Base-by-base conservation (phyloP, 2,329 filamentous ascomycete genomes). In the Penicillium olsonii region DNA sequence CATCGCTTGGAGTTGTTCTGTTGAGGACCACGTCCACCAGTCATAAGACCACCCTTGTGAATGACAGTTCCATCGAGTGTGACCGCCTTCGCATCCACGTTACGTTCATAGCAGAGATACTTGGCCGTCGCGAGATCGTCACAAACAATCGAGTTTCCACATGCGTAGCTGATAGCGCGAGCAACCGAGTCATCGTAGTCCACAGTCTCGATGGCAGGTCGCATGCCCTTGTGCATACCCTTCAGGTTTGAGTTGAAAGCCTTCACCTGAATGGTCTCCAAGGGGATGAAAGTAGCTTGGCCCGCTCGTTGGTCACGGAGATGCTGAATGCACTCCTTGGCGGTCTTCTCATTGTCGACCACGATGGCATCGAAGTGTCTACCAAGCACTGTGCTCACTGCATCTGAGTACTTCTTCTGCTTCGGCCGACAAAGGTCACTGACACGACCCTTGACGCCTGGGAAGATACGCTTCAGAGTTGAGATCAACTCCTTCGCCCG, bases 211-310 rank as follows among this genome's bases (percentile, higher is more conserved):
- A 99, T 95, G 0, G 92, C 95, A 50, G 96, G 81, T 7, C 92
- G 85, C 70, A 85, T 85, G 38, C 88, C 90, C 33, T 89, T 88
- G 47, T 89, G 82, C 68, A 96, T 87, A 22, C 91, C 90, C 72
- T 96, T 96, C 57, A 99, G 78, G 52, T 90, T 92, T 5, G 90
- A 88, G 67, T 95, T 95, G 51, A 94, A 84, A 10, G 90, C 85
- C 68, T 90, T 92, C 66, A 96, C 92, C 65, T 97, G 95, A 69
- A 99, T 96, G 44, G 95, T 96, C 76, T 99, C 94, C 15, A 99
- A 80, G 1, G 94, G 94, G 55, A 97, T 92, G 70, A 99, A 97
- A 1, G 90, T 96, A 73, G 94, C 90, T 50, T 92, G 90, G 6
- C 88, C 83, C 45, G 88, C 86, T 48, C 90, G 85, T 67, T 96